Base-by-base conservation (phyloP, 23 red algal species). In the Chondrus crispus region DNA sequence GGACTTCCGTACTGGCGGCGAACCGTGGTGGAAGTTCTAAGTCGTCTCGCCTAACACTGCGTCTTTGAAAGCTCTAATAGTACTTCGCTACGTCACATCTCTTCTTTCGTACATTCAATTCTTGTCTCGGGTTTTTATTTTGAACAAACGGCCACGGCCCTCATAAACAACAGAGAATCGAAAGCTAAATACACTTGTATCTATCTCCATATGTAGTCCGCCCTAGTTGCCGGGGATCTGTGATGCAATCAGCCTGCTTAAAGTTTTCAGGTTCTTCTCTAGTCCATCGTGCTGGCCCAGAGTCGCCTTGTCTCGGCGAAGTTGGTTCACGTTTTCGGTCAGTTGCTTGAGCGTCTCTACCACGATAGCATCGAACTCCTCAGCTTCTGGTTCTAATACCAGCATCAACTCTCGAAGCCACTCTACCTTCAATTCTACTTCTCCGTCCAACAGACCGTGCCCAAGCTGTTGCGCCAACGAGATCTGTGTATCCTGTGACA, bases 21-120 rank as follows among this genome's bases (percentile, higher is more conserved):
- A 68, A 0, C 97, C 97, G n/a, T 99, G 97, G 97, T 99, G 97
- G 97, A 99, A 96, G 54, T 96, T 94, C 74, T 94, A 94, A 52
- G 29, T 20, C 50, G 19, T 9, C 20, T 11, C 37, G 37, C 29
- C 71, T 57, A 66, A 32, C 35, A 9, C 18, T 66, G 60, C 60
- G 60, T 66, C 60, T n/a, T 57, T 57, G n/a, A 66, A 32, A 32
- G 35, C 60, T 66, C 35, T 66, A 66, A 66, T 66, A 66, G 60
- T 66, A 32, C 35, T 66, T 66, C 35, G 60, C 35, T 32, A 66
- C 60, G 6, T 66, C 18, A 22, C 60, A 32, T 32, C 35, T 32
- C 60, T 66, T 66, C 60, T n/a, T n/a, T n/a, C n/a, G n/a, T n/a
- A n/a, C n/a, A n/a, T n/a, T n/a, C n/a, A n/a, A n/a, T n/a, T n/a